phyloP scores from a whole-genome alignment of 148 eudicot species.

The Rhododendron mucronatum region DNA sequence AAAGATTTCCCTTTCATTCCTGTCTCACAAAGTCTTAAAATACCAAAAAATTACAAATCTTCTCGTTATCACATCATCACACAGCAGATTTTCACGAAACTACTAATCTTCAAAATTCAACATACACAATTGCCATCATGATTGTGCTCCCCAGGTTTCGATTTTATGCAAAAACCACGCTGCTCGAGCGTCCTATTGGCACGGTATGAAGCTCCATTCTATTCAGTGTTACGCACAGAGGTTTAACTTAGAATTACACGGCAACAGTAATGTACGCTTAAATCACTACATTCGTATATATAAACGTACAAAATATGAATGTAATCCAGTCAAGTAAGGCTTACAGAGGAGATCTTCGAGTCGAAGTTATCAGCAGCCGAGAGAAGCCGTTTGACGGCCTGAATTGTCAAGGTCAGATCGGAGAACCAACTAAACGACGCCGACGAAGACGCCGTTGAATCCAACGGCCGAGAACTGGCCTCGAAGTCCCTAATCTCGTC shows the following conservation, averaged over 20 bases:
- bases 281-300: background rate
- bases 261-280: background rate
- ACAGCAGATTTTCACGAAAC: background rate
- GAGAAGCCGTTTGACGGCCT: constrained; percentile 47
- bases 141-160: background rate
- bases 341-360: constrained; percentile 35
- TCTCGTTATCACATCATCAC: background rate
- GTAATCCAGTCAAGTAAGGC: constrained; percentile 5
- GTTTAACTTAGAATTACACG: background rate
- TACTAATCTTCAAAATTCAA: background rate
- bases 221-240: background rate
- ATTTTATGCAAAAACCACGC: background rate
- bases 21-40: background rate
- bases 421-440: constrained; percentile 22
- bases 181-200: background rate
- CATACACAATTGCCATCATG: background rate
- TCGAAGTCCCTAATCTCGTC: constrained; percentile 57
- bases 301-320: background rate
- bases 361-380: constrained; percentile 42
- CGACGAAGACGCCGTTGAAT: constrained; percentile 22
- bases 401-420: constrained; percentile 44
- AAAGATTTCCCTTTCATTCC: background rate
- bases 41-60: background rate
- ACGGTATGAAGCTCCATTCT: background rate
- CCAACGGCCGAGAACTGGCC: constrained; percentile 9